A percentile compares a stretch with the other conserved stretches of the same genome.
phyloP scores from a whole-genome alignment of 495 filamentous ascomycete species.

The Xylaria telfairii region DNA sequence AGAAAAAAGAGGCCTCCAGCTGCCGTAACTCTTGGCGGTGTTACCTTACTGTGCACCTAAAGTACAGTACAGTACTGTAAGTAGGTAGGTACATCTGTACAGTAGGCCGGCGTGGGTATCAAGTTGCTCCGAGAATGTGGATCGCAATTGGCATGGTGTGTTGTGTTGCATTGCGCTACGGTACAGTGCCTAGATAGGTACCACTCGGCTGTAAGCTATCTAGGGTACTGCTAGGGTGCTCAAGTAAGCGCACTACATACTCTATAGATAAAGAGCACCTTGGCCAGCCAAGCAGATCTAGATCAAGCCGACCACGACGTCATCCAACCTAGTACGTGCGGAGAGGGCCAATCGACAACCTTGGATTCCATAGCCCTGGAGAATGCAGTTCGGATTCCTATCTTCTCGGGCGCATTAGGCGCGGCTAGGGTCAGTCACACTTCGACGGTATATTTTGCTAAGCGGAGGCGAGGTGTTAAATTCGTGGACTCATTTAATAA shows the following conservation, averaged over 20 bases:
- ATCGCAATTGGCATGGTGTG: conserved; percentile 2
- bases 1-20: conserved; percentile 31
- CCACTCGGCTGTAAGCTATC: no score
- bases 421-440: background rate
- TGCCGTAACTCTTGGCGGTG: background rate
- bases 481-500: background rate
- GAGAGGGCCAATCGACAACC: background rate
- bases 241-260: conserved; percentile 3
- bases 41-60: no score
- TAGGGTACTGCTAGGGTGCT: conserved; percentile 4
- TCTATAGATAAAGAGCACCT: conserved; percentile 17
- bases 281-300: conserved; percentile 4
- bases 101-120: background rate
- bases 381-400: background rate
- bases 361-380: background rate
- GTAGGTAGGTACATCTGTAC: no score
- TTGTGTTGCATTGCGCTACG: background rate
- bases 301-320: conserved; percentile 8
- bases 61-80: background rate
- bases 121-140: background rate
- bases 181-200: no score
- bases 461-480: background rate
- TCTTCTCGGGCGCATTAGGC: background rate
- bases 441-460: background rate
- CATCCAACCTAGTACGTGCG: background rate